These are phyloP conservation scores for Penicillium digitatum DNA, from an alignment of 2,329 filamentous ascomycete genomes.

Conservation along the genomic window DNA sequence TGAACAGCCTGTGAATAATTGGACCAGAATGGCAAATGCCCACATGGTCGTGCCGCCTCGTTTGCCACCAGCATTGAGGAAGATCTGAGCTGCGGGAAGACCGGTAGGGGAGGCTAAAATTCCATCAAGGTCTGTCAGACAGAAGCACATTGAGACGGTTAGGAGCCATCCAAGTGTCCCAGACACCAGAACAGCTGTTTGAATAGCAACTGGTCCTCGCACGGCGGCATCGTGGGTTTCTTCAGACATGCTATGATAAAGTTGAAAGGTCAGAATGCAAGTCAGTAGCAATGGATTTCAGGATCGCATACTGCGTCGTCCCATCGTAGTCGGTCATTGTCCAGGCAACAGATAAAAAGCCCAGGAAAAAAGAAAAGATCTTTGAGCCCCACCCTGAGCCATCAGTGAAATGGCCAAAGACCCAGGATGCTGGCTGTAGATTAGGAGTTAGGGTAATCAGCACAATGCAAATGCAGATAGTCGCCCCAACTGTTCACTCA, in stretches of 20 bases:
- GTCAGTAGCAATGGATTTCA: no score
- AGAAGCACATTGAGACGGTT: slow-evolving; percentile 62
- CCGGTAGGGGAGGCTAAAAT: slow-evolving; percentile 58
- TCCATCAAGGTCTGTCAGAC: slow-evolving; percentile 54
- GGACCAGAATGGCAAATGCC: slow-evolving; percentile 60
- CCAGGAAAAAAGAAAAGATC: slow-evolving; percentile 60
- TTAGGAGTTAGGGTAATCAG: slow-evolving; percentile 57
- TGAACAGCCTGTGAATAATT: slow-evolving; percentile 62
- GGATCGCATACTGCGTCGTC: slow-evolving; percentile 55
- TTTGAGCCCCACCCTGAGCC: slow-evolving; percentile 61
- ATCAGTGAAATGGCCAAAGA: slow-evolving; percentile 59
- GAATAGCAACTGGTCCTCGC: slow-evolving; percentile 57
- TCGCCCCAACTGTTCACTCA: slow-evolving; percentile 49
- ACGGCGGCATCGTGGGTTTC: slow-evolving; percentile 62
- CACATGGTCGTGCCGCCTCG: slow-evolving; percentile 58
- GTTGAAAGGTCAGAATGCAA: background rate
- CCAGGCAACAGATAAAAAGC: slow-evolving; percentile 45
- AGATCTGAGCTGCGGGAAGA: slow-evolving; percentile 57
- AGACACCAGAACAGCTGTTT: slow-evolving; percentile 56
- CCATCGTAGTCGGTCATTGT: slow-evolving; percentile 68
- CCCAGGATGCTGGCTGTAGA: slow-evolving; percentile 56
- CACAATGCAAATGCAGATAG: slow-evolving; percentile 57
- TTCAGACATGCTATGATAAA: slow-evolving; percentile 55
- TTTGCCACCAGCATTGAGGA: slow-evolving; percentile 58
- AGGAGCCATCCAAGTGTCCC: slow-evolving; percentile 60